phyloP scores from a whole-genome alignment of 768 basidiomycete species.

The Cantharellus anzutake region DNA sequence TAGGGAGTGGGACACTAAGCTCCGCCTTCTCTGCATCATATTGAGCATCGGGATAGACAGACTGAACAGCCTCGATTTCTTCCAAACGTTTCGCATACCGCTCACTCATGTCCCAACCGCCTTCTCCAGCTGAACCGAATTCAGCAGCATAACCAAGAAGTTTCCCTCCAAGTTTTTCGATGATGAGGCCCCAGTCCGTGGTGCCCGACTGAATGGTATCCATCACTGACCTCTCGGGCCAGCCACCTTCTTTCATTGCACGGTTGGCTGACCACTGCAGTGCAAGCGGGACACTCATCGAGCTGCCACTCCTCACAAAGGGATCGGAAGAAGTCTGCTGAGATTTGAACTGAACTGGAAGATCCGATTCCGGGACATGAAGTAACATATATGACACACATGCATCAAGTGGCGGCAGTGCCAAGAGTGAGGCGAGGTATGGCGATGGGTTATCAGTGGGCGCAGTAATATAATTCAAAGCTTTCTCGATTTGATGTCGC shows the following conservation, averaged over 20 bases:
- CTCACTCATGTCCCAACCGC: conserved; percentile 11
- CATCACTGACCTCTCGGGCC: conserved; percentile 52
- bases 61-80: conserved; percentile 16
- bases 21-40: neutral
- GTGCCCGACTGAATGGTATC: conserved; percentile 22
- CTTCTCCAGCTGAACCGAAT: neutral
- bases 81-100: conserved; percentile 16
- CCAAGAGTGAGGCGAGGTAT: conserved; percentile 42
- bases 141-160: conserved; percentile 29
- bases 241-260: conserved; percentile 67
- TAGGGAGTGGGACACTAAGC: conserved; percentile 29
- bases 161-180: conserved; percentile 33
- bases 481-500: conserved; percentile 18
- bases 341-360: conserved; percentile 55
- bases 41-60: conserved; percentile 9
- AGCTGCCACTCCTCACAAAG: conserved; percentile 36
- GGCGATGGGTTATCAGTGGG: conserved; percentile 25
- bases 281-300: conserved; percentile 42
- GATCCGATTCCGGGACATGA: conserved; percentile 70
- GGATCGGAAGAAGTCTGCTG: conserved; percentile 44
- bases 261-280: conserved; percentile 66
- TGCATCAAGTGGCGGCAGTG: conserved; percentile 49
- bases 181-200: conserved; percentile 34
- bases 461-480: conserved; percentile 12
- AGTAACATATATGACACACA: conserved; percentile 72